These are phyloP conservation scores for Ascochyta koolunga DNA, from an alignment of 2,329 filamentous ascomycete species.

Conservation along the genomic window DNA sequence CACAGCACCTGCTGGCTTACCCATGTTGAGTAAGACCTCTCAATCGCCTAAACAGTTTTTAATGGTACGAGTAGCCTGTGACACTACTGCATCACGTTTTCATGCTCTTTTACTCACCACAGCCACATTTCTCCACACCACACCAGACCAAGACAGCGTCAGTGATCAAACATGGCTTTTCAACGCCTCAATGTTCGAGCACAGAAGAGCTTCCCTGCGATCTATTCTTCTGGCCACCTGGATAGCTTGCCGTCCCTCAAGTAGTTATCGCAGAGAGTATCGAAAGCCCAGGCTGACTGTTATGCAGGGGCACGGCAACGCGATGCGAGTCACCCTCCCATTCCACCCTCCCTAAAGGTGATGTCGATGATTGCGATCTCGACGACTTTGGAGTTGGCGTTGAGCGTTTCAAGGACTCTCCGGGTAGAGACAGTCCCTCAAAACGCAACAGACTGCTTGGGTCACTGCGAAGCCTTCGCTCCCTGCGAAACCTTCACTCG, in stretches of 20 bases:
- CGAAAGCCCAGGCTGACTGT: neutral
- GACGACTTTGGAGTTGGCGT: constrained; percentile 23
- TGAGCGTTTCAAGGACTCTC: constrained; percentile 19
- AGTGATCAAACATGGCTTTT: constrained; percentile 31
- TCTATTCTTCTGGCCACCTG: constrained; percentile 28
- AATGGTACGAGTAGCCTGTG: neutral
- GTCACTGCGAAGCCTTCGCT: constrained; percentile 37
- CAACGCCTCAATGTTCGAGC: constrained; percentile 34
- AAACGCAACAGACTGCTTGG: constrained; percentile 35
- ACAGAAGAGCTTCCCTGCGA: constrained; percentile 39
- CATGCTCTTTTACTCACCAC: neutral
- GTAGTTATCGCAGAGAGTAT: neutral
- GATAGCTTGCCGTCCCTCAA: neutral
- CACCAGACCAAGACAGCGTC: constrained; percentile 7
- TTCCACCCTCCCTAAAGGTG: neutral
- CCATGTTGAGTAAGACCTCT: neutral
- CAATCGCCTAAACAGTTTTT: neutral
- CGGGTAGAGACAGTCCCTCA: constrained; percentile 32
- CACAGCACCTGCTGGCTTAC: neutral
- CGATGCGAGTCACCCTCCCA: neutral
- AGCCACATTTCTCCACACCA: neutral
- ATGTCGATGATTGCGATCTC: constrained; percentile 1
- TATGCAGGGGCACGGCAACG: neutral
- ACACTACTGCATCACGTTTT: neutral
- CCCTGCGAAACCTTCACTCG: constrained; percentile 31